Evolutionary conservation across 805 yeast species (phyloP), one percentile per base, ranked within the genome.

Genomic region (Schizosaccharomyces japonicus): DNA sequence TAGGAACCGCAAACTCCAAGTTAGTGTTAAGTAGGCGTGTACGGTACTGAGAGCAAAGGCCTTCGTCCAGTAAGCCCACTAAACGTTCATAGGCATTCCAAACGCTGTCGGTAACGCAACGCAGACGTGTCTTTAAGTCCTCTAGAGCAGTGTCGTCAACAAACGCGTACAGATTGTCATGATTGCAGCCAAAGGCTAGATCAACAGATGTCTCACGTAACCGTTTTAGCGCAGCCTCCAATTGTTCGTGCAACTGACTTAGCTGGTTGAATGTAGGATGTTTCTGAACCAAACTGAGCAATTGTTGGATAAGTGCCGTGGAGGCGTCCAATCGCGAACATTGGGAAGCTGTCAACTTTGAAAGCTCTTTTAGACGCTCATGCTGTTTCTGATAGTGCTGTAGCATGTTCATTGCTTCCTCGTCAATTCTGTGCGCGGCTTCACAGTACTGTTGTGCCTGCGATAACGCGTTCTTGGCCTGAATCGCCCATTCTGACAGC

Each of bases 141-240:
- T 45, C 47, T 10, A 45, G 5, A 1, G 39, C 23, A 2, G 28
- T 7, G 15, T 45, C 47, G 19, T 45, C 47, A 7, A 45, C 47
- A 31, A 45, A 29, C n/a, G 34, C 17, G 25, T 45, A 31, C 17
- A 45, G 47, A 26, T 36, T 36, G 23, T 25, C 15, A 36, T 36
- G 23, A 2, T 36, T 27, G 23, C 42, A 19, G 17, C 42, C 42
- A 19, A 36, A 36, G 13, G 42, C 42, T 15, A 27, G 42, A 36
- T 36, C 42, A 5, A 36, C 17, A 8, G 23, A n/a, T 5, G 27
- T 19, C 13, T 36, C 42, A 15, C 42, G 42, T 19, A 36, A 27
- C 7, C 42, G 17, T 36, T 36, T 36, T 5, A 36, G 23, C 11
- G 42, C 17, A 10, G 5, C 2, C 23, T 36, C 42, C 23, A 36